phyloP scores from a whole-genome alignment of 2,329 filamentous ascomycete genomes.

The Alternaria viburni region DNA sequence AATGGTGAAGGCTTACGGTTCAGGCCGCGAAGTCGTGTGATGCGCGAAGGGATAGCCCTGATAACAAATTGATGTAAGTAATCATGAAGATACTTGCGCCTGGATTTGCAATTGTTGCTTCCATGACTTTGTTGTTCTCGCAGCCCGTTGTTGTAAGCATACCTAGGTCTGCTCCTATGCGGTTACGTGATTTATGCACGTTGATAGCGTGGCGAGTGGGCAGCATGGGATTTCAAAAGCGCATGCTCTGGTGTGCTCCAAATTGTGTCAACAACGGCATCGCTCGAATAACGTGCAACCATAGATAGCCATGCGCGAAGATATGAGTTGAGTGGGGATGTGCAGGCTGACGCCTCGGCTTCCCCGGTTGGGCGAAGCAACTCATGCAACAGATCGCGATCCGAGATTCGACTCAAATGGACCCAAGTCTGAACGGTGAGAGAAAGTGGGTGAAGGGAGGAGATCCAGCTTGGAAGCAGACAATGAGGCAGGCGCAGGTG shows the following conservation, averaged over 20 bases:
- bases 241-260: not conserved
- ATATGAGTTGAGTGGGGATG: constrained; percentile 6
- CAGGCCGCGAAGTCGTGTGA: not conserved
- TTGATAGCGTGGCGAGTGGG: not conserved
- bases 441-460: not conserved
- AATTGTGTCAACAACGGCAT: not conserved
- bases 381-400: constrained; percentile 5
- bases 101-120: no score
- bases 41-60: not conserved
- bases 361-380: not conserved
- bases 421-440: constrained; percentile 3
- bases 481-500: not conserved
- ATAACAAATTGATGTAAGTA: not conserved
- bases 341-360: constrained; percentile 3
- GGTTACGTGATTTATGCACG: not conserved
- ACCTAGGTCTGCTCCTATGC: not conserved
- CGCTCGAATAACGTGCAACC: not conserved
- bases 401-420: not conserved
- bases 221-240: constrained; percentile 6
- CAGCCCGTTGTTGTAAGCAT: not conserved
- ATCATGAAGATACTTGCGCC: not conserved
- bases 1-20: not conserved
- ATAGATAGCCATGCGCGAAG: not conserved
- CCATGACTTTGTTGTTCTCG: not conserved
- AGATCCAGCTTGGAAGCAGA: not conserved